phyloP scores from a whole-genome alignment of 352 stramenopile species.

The Globisporangium paddicum region DNA sequence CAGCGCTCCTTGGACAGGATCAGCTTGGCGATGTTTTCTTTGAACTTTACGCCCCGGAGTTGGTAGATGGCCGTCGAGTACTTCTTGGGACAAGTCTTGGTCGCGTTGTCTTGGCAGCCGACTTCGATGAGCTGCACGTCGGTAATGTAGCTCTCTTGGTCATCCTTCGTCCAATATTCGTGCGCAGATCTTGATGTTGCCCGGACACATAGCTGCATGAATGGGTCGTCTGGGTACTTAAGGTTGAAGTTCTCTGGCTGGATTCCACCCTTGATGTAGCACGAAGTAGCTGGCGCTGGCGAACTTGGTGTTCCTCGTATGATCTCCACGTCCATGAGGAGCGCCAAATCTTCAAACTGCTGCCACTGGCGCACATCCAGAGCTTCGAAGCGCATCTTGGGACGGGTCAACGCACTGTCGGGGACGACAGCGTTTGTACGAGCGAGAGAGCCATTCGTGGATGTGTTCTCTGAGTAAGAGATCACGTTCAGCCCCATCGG shows the following conservation, averaged over 20 bases:
- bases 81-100: not conserved
- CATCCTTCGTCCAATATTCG: not conserved
- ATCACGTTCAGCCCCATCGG: not conserved
- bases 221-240: not conserved
- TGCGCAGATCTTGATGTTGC: not conserved
- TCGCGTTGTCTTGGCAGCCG: not conserved
- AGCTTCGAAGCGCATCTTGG: not conserved
- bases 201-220: not conserved
- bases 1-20: not conserved
- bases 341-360: not conserved
- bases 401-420: not conserved
- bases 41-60: not conserved
- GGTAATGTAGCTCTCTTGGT: not conserved
- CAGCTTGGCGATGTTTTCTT: conserved; percentile 3
- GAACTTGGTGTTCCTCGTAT: too few relatives aligned
- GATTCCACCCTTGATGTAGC: not conserved
- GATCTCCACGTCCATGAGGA: not conserved
- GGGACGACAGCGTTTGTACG: not conserved
- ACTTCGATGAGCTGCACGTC: conserved; percentile 1
- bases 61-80: not conserved
- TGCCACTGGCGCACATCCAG: conserved; percentile 1
- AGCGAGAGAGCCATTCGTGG: not conserved
- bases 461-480: not conserved
- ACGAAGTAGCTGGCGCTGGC: not conserved
- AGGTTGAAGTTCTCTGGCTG: not conserved